phyloP scores from a whole-genome alignment of 192 early-diverging fungal genomes.

The Phlyctochytrium planicorne region DNA sequence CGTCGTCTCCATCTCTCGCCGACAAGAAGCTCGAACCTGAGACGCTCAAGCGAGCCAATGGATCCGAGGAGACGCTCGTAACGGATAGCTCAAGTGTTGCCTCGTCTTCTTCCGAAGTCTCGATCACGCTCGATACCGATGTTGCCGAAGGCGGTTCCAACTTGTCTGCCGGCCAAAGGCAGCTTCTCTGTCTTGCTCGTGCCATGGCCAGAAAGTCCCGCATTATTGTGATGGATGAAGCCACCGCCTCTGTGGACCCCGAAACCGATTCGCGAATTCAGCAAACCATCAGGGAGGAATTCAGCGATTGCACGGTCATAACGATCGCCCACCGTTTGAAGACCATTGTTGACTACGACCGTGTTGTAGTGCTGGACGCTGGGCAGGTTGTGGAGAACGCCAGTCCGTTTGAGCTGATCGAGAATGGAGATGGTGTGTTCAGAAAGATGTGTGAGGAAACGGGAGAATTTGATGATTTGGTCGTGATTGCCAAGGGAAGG shows the following conservation, averaged over 20 bases:
- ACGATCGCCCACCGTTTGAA: conserved; percentile 83
- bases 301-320: conserved; percentile 67
- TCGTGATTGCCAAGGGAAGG: conserved; percentile 54
- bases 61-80: neutral
- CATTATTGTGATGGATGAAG: conserved; percentile 74
- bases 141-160: conserved; percentile 39
- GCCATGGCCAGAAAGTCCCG: conserved; percentile 71
- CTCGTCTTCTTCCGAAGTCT: neutral
- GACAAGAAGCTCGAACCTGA: neutral
- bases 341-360: conserved; percentile 69
- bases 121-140: neutral
- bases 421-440: conserved; percentile 57
- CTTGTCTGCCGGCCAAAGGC: conserved; percentile 80
- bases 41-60: neutral
- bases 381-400: conserved; percentile 82
- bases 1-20: neutral
- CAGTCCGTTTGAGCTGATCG: conserved; percentile 69
- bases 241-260: conserved; percentile 62
- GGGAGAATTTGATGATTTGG: conserved; percentile 72
- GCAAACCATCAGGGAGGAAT: conserved; percentile 70
- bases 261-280: conserved; percentile 67
- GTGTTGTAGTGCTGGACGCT: conserved; percentile 75
- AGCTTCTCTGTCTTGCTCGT: conserved; percentile 80
- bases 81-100: neutral
- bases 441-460: conserved; percentile 78